Evolutionary conservation across 805 yeast species (phyloP), one percentile per base, ranked within the genome.

Genomic region (Suhomyces canberraensis): DNA sequence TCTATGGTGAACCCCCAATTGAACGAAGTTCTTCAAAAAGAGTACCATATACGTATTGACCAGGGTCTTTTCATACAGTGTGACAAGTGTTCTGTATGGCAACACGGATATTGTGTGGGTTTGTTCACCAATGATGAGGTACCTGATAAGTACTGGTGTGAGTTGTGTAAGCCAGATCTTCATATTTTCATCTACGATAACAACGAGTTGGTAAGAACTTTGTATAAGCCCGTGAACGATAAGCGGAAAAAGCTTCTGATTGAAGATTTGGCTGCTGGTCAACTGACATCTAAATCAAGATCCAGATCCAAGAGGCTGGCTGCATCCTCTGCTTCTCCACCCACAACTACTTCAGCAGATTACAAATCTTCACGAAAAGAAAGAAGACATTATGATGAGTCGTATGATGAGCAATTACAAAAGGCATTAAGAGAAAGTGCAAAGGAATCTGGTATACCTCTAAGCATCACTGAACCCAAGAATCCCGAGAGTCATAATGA

Each of bases 101-200:
- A 91, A 60, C 98, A 91, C 58, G 98, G 97, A 2, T 87, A 72
- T 62, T 91, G 98, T 67, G 96, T 91, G 25, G 95, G 96, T 1
- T 78, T 91, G 40, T 70, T 71, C 37, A 79, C 77, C 34, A 87
- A 81, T 43, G 78, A 76, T 11, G 81, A 77, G 33, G 86, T 88
- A 2, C 96, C 97, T 3, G 97, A 91, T 39, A 86, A 86, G 59
- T 91, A 93, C 61, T 88, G 90, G 86, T 91, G 98, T 69, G 98
- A 91, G 58, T 61, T 65, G 46, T 91, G 98, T 65, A 78, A 81
- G 45, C 97, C 97, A 1, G 90, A 85, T 20, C 63, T 85, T 31
- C 98, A 91, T 57, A 60, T 74, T 3, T 45, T 70, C 35, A 64
- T 83, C 14, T 46, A 50, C 36, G 67, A 57, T 21, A 30, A 26